phyloP scores from a whole-genome alignment of 306 rosid genomes.

The Betula pendula region DNA sequence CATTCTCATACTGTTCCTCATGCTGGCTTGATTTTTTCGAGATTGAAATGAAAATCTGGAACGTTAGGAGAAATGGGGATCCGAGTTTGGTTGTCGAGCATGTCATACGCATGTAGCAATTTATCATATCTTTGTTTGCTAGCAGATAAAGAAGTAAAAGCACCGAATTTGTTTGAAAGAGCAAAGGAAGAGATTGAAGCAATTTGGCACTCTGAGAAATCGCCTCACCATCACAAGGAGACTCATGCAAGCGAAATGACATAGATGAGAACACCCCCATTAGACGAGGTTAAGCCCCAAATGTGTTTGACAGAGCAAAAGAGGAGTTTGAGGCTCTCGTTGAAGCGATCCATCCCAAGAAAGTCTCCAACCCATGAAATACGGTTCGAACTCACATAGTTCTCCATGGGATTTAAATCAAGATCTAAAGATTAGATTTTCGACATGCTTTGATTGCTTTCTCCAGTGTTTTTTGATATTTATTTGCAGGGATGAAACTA shows the following conservation, averaged over 20 bases:
- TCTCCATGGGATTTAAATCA: not conserved
- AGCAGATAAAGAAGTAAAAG: constrained; percentile 33
- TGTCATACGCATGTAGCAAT: not conserved
- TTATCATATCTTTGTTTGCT: constrained; percentile 13
- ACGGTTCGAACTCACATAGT: constrained; percentile 30
- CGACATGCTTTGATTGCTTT: constrained; percentile 9
- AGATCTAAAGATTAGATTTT: constrained; percentile 2
- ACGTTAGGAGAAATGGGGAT: not conserved
- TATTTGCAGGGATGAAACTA: constrained; percentile 32
- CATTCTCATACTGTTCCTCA: not conserved
- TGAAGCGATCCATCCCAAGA: constrained; percentile 50
- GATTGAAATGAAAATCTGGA: not conserved
- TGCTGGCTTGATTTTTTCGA: not conserved
- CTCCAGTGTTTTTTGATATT: constrained; percentile 16
- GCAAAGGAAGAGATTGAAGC: constrained; percentile 29
- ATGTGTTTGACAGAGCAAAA: constrained; percentile 63
- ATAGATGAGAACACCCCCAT: constrained; percentile 40
- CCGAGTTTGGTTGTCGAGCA: not conserved
- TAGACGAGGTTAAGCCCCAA: constrained; percentile 64
- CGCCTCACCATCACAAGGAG: constrained; percentile 30
- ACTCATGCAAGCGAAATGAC: constrained; percentile 39
- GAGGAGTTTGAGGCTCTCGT: constrained; percentile 67
- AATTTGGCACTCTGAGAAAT: constrained; percentile 20
- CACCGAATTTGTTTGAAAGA: constrained; percentile 27
- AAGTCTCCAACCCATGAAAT: constrained; percentile 28